These are phyloP conservation scores for Mycena capillaripes DNA, from an alignment of 768 basidiomycete species.

Conservation along the genomic window DNA sequence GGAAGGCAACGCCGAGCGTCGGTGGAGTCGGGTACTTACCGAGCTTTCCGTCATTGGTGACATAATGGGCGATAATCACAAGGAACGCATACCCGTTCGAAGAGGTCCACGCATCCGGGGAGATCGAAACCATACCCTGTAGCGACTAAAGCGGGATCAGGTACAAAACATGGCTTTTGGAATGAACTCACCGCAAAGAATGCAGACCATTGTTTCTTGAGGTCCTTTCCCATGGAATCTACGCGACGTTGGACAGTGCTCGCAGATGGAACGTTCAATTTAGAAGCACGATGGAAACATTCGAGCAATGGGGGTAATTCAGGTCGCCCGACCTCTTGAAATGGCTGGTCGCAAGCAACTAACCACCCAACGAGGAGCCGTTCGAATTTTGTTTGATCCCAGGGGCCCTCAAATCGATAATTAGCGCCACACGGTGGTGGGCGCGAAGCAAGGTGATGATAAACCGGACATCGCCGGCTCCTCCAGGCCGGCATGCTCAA, in stretches of 20 bases:
- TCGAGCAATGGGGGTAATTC: not conserved
- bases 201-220: not conserved
- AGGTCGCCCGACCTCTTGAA: slow-evolving; percentile 1
- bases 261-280: not conserved
- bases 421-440: too few species aligned
- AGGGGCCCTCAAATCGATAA: too few species aligned
- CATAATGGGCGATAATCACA: not conserved
- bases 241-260: not conserved
- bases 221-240: not conserved
- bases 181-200: not conserved
- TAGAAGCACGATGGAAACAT: not conserved
- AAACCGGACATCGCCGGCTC: too few species aligned
- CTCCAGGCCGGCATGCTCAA: too few species aligned
- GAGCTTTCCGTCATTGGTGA: not conserved
- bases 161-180: too few species aligned
- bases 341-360: slow-evolving; percentile 12
- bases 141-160: not conserved
- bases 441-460: too few species aligned
- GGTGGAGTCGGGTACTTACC: not conserved
- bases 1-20: too few species aligned
- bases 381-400: not conserved
- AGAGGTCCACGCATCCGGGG: not conserved
- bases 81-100: not conserved
- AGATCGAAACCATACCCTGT: not conserved
- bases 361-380: slow-evolving; percentile 8